Conservation (phyloP, 2,329 filamentous ascomycete species). For the Macrophomina phaseolina region DNA sequence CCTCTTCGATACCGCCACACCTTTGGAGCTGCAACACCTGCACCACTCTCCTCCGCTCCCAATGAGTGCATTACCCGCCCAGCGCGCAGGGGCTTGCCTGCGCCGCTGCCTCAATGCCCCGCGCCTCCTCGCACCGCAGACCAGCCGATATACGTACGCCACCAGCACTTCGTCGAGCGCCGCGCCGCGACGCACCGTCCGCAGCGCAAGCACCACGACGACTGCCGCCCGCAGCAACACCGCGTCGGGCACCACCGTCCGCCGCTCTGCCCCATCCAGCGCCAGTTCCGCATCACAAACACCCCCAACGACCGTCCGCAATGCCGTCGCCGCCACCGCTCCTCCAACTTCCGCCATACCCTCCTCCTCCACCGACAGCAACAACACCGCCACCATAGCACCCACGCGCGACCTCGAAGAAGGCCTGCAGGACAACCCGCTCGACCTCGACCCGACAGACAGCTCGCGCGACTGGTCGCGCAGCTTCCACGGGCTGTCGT, state of each 20-base stretch:
- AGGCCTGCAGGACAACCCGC: constrained; percentile 56
- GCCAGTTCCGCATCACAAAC: neutral
- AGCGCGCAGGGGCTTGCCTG: constrained; percentile 4
- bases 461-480: constrained; percentile 75
- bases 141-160: constrained; percentile 18
- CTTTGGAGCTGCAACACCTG: neutral
- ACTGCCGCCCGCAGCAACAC: constrained; percentile 29
- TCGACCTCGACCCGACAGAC: constrained; percentile 45
- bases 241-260: constrained; percentile 26
- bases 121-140: neutral
- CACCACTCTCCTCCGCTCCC: neutral
- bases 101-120: constrained; percentile 16
- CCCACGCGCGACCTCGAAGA: constrained; percentile 50
- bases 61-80: constrained; percentile 12
- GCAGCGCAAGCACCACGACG: constrained; percentile 8
- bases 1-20: too few relatives aligned
- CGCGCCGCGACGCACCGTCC: neutral
- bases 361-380: constrained; percentile 35
- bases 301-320: constrained; percentile 6
- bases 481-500: constrained; percentile 80
- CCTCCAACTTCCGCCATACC: constrained; percentile 29
- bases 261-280: constrained; percentile 29
- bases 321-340: constrained; percentile 19
- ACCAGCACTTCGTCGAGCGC: neutral
- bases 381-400: constrained; percentile 28